Percentiles rank a stretch among this genome's conserved stretches.
Evolutionary conservation across 2,329 filamentous ascomycete species (phyloP).

Genomic region (Beauveria pseudobassiana): DNA sequence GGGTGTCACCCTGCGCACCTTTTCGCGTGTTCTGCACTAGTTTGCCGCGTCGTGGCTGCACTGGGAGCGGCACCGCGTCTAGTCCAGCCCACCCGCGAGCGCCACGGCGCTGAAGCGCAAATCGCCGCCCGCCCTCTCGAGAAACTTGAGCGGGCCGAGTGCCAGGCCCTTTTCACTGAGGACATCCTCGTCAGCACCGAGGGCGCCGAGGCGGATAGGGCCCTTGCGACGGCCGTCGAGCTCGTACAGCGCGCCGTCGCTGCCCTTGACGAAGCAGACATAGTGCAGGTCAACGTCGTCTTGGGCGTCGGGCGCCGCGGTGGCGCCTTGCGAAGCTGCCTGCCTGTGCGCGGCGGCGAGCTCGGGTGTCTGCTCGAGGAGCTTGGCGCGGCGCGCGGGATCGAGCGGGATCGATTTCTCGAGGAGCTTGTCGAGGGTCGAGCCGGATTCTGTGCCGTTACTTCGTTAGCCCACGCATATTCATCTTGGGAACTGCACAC

Average conservation of each 20-base stretch:
- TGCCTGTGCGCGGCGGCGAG: conserved; percentile 72
- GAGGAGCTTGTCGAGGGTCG: conserved; percentile 58
- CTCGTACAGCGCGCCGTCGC: conserved; percentile 56
- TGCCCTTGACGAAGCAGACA: conserved; percentile 80
- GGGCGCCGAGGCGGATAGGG: conserved; percentile 45
- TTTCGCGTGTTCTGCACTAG: neutral
- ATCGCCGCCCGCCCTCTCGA: conserved; percentile 48
- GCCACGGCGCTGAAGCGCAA: conserved; percentile 53
- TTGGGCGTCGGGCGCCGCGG: conserved; percentile 66
- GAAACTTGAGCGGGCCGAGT: conserved; percentile 54
- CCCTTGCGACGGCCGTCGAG: conserved; percentile 53
- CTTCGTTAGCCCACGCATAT: neutral
- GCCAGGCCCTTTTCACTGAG: conserved; percentile 67
- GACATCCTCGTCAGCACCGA: conserved; percentile 59
- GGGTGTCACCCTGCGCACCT: neutral
- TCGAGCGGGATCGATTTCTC: conserved; percentile 61
- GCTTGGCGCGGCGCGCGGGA: conserved; percentile 57
- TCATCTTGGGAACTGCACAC: conserved; percentile 13
- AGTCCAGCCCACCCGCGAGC: conserved; percentile 44
- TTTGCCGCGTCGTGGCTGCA: neutral
- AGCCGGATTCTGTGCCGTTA: conserved; percentile 33
- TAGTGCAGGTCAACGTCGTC: conserved; percentile 90
- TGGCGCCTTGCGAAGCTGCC: conserved; percentile 72
- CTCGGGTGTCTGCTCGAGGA: conserved; percentile 69
- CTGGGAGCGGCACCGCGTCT: conserved; percentile 3